phyloP scores from a whole-genome alignment of 1,139 yeast genomes.

The Geotrichum restrictum region DNA sequence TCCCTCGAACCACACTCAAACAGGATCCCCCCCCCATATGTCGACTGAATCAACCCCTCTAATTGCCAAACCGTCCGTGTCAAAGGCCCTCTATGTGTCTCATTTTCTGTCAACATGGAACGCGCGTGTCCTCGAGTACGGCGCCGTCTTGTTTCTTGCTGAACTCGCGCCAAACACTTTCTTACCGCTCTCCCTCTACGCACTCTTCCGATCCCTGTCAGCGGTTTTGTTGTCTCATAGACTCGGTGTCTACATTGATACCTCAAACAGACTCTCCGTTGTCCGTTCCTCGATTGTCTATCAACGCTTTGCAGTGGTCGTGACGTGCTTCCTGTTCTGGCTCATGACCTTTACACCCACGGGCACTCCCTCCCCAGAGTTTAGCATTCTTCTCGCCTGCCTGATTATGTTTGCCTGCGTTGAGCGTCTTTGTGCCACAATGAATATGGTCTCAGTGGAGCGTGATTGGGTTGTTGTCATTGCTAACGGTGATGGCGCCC shows the following conservation, averaged over 20 bases:
- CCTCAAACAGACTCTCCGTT: slow-evolving; percentile 32
- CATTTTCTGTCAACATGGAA: slow-evolving; percentile 41
- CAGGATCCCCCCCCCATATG: background rate
- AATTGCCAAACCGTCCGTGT: background rate
- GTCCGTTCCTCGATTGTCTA: slow-evolving; percentile 36
- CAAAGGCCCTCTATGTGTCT: slow-evolving; percentile 30
- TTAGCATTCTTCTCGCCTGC: slow-evolving; percentile 22
- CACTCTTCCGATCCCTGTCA: slow-evolving; percentile 33
- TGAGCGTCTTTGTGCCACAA: slow-evolving; percentile 38
- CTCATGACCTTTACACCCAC: slow-evolving; percentile 23
- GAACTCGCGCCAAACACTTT: slow-evolving; percentile 35
- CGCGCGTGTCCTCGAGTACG: slow-evolving; percentile 38
- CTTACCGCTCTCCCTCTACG: slow-evolving; percentile 37
- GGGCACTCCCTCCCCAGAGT: slow-evolving; percentile 9
- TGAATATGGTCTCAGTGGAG: slow-evolving; percentile 41
- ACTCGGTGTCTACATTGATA: slow-evolving; percentile 34
- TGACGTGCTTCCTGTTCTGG: slow-evolving; percentile 30
- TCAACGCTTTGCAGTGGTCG: slow-evolving; percentile 37
- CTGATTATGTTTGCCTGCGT: slow-evolving; percentile 37
- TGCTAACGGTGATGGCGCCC: slow-evolving; percentile 31
- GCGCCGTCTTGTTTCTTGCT: slow-evolving; percentile 38
- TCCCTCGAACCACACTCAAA: no score
- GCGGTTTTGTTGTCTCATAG: slow-evolving; percentile 33
- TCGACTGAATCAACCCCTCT: background rate
- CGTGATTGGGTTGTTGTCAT: slow-evolving; percentile 44